Conservation (phyloP, 2,329 filamentous ascomycete species). For the Teratosphaeria zuluensis region DNA sequence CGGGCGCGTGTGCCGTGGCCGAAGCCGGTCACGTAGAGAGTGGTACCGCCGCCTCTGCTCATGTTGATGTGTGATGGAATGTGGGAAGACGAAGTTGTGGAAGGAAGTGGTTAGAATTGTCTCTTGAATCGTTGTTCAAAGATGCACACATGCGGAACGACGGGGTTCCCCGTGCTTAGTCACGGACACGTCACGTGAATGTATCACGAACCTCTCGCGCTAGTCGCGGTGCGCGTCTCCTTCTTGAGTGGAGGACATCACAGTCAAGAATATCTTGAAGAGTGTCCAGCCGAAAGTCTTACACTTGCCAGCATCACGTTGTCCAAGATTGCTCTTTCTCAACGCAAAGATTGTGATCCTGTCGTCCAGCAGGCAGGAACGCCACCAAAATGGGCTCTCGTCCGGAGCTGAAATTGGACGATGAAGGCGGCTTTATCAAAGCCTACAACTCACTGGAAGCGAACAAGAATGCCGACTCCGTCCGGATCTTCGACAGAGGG, state of each 20-base stretch:
- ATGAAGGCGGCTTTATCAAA: slow-evolving; percentile 92
- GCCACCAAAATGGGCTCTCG: slow-evolving; percentile 40
- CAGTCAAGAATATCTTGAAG: neutral
- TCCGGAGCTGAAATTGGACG: slow-evolving; percentile 65
- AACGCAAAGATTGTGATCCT: neutral
- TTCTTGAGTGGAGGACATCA: neutral
- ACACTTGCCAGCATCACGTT: neutral
- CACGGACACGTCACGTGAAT: neutral
- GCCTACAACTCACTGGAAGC: slow-evolving; percentile 81
- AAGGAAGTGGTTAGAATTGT: neutral
- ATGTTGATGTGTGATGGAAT: slow-evolving; percentile 39
- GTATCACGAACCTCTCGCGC: neutral
- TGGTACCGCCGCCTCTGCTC: slow-evolving; percentile 81
- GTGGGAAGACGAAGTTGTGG: neutral
- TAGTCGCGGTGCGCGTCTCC: neutral
- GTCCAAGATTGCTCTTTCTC: neutral
- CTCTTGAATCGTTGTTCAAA: neutral
- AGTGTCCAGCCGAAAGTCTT: neutral
- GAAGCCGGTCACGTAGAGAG: slow-evolving; percentile 97
- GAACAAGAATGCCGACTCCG: slow-evolving; percentile 62
- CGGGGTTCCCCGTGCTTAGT: neutral
- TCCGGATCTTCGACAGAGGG: slow-evolving; percentile 86
- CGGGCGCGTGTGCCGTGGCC: slow-evolving; percentile 96
- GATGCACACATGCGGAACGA: neutral
- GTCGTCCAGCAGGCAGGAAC: neutral